Percentiles rank a stretch among this genome's conserved stretches.
Evolutionary conservation across 164 flowering plant genomes (phyloP).

Genomic region (Kalanchoe fedtschenkoi): DNA sequence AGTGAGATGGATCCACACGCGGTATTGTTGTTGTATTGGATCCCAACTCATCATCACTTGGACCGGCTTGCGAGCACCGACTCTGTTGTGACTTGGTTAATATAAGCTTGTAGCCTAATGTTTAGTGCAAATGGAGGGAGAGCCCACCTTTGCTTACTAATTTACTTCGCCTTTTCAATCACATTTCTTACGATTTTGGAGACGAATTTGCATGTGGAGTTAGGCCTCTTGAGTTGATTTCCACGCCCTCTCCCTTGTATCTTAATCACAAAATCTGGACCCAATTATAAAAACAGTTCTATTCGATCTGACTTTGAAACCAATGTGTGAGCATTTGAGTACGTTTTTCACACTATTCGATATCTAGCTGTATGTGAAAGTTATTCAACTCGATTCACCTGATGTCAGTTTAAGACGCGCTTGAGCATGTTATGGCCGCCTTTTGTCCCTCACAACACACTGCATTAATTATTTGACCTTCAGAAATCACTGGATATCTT

Average conservation of each 20-base stretch:
- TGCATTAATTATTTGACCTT: no score
- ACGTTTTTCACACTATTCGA: neutral
- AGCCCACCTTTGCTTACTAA: conserved; percentile 4
- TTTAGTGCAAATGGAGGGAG: no score
- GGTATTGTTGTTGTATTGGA: neutral
- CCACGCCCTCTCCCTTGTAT: neutral
- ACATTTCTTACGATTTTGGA: neutral
- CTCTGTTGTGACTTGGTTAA: neutral
- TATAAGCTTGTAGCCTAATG: no score
- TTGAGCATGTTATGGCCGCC: neutral
- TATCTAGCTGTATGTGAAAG: neutral
- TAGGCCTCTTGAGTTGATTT: conserved; percentile 1
- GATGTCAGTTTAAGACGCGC: no score
- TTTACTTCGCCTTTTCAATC: neutral
- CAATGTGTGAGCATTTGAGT: neutral
- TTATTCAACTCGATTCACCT: neutral
- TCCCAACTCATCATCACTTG: neutral
- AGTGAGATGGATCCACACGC: neutral
- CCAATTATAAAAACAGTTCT: neutral
- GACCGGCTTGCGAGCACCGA: neutral
- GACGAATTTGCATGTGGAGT: neutral
- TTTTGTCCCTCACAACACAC: neutral
- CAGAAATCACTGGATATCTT: no score
- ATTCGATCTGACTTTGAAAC: neutral
- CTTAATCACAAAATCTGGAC: no score